These are phyloP conservation scores for Sphaerulina vaccinii DNA, from an alignment of 2,329 filamentous ascomycete genomes.

Conservation along the genomic window DNA sequence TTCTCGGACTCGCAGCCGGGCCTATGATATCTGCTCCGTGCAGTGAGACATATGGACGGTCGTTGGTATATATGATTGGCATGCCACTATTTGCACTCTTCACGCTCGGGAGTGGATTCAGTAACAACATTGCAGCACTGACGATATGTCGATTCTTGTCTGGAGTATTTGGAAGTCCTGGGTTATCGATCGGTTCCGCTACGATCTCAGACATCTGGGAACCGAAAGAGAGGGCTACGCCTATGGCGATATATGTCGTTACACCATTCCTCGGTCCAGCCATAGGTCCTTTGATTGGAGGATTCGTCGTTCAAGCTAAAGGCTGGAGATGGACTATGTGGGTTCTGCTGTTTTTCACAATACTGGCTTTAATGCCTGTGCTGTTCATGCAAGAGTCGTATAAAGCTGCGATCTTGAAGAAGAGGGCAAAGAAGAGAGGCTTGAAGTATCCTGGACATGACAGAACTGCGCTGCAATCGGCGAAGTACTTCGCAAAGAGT, in stretches of 20 bases:
- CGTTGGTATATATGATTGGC: slow-evolving; percentile 51
- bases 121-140: slow-evolving; percentile 53
- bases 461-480: slow-evolving; percentile 4
- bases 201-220: slow-evolving; percentile 25
- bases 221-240: slow-evolving; percentile 19
- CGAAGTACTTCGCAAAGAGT: slow-evolving; percentile 7
- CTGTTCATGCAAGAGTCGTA: slow-evolving; percentile 35
- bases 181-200: slow-evolving; percentile 25
- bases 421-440: slow-evolving; percentile 25
- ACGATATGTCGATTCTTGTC: slow-evolving; percentile 66
- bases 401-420: slow-evolving; percentile 33
- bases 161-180: slow-evolving; percentile 68
- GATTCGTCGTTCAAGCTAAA: slow-evolving; percentile 31
- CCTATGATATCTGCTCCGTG: slow-evolving; percentile 42
- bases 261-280: slow-evolving; percentile 17
- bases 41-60: slow-evolving; percentile 48
- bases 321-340: slow-evolving; percentile 39
- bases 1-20: slow-evolving; percentile 60
- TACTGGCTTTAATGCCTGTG: slow-evolving; percentile 26
- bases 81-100: slow-evolving; percentile 55
- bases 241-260: slow-evolving; percentile 18
- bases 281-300: slow-evolving; percentile 37
- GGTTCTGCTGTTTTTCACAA: slow-evolving; percentile 30
- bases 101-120: slow-evolving; percentile 55
- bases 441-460: background rate